Evolutionary conservation across 305 asterid species (phyloP).

Genomic region (Fraxinus angustifolia): DNA sequence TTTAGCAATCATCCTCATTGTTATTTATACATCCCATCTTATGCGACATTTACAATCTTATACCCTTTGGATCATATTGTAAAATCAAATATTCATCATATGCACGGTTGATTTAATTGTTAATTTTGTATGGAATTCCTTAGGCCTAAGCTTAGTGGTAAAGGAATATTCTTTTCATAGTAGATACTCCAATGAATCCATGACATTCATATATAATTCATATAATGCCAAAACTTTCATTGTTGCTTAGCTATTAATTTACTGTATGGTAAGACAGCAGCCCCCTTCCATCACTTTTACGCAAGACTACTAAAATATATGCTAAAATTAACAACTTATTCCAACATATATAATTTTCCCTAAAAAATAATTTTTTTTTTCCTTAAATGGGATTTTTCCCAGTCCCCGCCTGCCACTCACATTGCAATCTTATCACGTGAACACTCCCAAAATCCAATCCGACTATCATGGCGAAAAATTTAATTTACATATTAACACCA

Average conservation of each 20-base stretch:
- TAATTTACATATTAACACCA: neutral
- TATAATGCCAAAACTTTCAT: neutral
- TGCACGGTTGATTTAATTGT: neutral
- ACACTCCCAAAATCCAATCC: neutral
- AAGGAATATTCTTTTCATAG: neutral
- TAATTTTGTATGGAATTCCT: neutral
- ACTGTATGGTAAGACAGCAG: neutral
- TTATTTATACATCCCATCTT: neutral
- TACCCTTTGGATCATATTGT: neutral
- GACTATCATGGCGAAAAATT: neutral
- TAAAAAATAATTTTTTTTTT: neutral
- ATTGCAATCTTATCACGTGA: neutral
- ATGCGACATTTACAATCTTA: neutral
- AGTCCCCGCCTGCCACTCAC: neutral
- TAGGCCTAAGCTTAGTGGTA: neutral
- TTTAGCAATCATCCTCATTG: neutral
- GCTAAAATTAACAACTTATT: neutral
- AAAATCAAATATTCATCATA: neutral
- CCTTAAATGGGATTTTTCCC: neutral
- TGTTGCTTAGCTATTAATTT: neutral
- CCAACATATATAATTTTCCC: neutral
- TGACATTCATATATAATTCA: neutral
- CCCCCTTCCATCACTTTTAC: neutral
- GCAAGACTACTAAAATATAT: neutral
- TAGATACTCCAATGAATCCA: neutral